phyloP scores from a whole-genome alignment of 257 asterid species.

The Salvia miltiorrhiza region DNA sequence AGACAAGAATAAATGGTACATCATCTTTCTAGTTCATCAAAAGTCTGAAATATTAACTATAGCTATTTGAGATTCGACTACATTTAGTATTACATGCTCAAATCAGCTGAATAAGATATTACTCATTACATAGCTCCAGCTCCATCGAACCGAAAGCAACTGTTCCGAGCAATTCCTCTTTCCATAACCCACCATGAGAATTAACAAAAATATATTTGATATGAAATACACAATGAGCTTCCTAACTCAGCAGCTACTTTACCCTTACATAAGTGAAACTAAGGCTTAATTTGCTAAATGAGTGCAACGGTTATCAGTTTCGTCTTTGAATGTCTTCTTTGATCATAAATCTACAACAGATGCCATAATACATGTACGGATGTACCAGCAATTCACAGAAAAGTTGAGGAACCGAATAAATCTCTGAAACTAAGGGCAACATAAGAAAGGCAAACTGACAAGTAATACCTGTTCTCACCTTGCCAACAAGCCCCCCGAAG shows the following conservation, averaged over 20 bases:
- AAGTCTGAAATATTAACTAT: background rate
- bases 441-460: background rate
- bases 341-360: background rate
- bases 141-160: background rate
- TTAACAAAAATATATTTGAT: background rate
- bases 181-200: background rate
- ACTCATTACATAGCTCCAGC: conserved; percentile 5
- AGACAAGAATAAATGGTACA: background rate
- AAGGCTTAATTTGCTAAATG: background rate
- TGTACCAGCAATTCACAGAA: background rate
- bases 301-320: conserved; percentile 1
- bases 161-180: too few relatives aligned
- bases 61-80: background rate
- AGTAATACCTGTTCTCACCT: conserved; percentile 40
- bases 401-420: background rate
- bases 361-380: background rate
- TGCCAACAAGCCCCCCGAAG: conserved; percentile 53
- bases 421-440: background rate
- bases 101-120: background rate
- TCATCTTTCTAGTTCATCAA: background rate
- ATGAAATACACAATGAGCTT: background rate
- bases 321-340: background rate
- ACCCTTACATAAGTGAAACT: background rate
- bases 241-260: background rate
- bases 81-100: background rate